Evolutionary conservation across 2,329 filamentous ascomycete genomes (phyloP), one percentile per base, ranked within the genome.

Genomic region (Cercospora nicotianae): DNA sequence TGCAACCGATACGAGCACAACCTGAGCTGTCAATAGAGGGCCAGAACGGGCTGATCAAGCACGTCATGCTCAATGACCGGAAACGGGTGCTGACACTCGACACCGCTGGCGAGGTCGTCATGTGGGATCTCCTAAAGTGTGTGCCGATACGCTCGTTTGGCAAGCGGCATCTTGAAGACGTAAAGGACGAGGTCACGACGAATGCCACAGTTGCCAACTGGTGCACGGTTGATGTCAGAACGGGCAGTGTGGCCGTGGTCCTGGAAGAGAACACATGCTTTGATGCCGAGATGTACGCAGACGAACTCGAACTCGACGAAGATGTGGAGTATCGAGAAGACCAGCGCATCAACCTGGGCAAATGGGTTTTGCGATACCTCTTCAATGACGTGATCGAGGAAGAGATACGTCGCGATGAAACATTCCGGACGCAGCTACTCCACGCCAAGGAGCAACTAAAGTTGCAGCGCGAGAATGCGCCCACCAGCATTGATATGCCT

Each of bases 201-300:
- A 86, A 87, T 13, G 93, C 97, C 77, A 94, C 90, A 33, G 92
- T 98, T 45, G 91, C 94, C 4, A 94, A 96, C 64, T 99, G 95
- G 95, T 99, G 95, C 77, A 92, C 92, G 1, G 91, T 98, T 63
- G 93, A 99, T 76, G 94, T 94, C 20, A 90, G 94, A 73, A 98
- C 94, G 4, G 95, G 95, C 39, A 93, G 92, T 70, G 83, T 99
- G 65, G 94, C 93, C 2, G 94, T 97, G 3, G 90, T 96, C 18
- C 80, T 99, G 18, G 95, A 99, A 77, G 92, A 94, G 48, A 96
- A 95, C 75, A 96, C 96, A 73, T 97, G 94, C 78, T 99, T 99
- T 74, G 95, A 99, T 80, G 95, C 94, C 16, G 95, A 99, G 77
- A 91, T 97, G 79, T 99, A 99, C 78, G 94, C 93, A 0, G 95